Base-by-base conservation (phyloP, 1,284 basidiomycete species). In the Spongiforma sp. region DNA sequence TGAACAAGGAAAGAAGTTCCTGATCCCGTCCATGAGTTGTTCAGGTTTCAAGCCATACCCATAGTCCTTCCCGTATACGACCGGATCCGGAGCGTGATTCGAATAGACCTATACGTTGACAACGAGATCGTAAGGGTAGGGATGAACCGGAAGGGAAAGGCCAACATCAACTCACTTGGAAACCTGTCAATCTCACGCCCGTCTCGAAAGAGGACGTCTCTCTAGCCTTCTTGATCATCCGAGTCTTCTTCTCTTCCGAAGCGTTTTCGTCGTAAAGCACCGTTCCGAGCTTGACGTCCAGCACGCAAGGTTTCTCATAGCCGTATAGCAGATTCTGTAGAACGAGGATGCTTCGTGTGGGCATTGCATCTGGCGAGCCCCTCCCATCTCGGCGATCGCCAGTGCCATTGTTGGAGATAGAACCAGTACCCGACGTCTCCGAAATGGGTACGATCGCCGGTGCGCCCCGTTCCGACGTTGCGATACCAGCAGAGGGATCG, bases 281-380 rank as follows among this genome's bases (percentile, higher is more conserved):
- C 0, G 92, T 95, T 1, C 96, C 96, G 26, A 99, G 89, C 78
- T 98, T 99, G 77, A 95, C 83, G 75, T 99, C 97, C 30, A 98
- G 82, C 60, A 98, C 88, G 71, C 93, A 95, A 4, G 96, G 95
- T 75, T 89, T 90, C 32, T 78, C 71, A 80, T 95, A 98, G 0
- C 84, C 75, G 68, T 89, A 79, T 1, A 91, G 81, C 10, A 97
- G 80, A 75, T 99, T 98, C 78, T 96, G 91, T 7, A 99, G 78
- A 32, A 98, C 94, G 63, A n/a, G n/a, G n/a, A 98, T 81, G 65
- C 85, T 89, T 80, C 95, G 86, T 85, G 72, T 54, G 1, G 60
- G 26, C n/a, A 30, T 30, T 19, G 9, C 48, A 28, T 50, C 26
- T 17, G 26, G 26, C 24, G 26, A 50, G 15, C n/a, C n/a, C n/a